Percentiles rank a stretch among this genome's conserved stretches.
Evolutionary conservation across 805 yeast genomes (phyloP).

Genomic region (Kodamaea sagamina): DNA sequence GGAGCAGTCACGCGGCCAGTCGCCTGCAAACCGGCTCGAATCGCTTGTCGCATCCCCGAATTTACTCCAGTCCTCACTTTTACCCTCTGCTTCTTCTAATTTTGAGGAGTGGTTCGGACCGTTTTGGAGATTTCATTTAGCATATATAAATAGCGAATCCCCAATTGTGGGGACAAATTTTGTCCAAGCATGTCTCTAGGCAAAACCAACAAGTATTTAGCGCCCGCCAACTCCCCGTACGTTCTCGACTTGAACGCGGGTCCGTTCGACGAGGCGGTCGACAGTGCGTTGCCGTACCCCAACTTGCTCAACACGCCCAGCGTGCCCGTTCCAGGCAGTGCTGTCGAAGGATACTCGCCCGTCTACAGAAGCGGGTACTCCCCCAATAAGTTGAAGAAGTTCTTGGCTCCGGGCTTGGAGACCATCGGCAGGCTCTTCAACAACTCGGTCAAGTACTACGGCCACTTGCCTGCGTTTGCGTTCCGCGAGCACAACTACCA

Average conservation of each 20-base stretch:
- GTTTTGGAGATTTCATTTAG: too few relatives aligned
- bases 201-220: constrained; percentile 11
- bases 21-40: too few relatives aligned
- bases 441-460: constrained; percentile 18
- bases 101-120: too few relatives aligned
- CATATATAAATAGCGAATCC: not conserved
- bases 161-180: constrained; percentile 2
- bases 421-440: constrained; percentile 22
- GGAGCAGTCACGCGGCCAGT: too few relatives aligned
- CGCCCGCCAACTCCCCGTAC: constrained; percentile 20
- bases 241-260: constrained; percentile 18
- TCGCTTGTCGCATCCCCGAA: too few relatives aligned
- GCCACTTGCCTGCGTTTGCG: constrained; percentile 19
- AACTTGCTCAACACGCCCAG: constrained; percentile 10
- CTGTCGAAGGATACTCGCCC: constrained; percentile 27
- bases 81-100: too few relatives aligned
- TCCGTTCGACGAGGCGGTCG: constrained; percentile 16
- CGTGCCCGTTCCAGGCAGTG: constrained; percentile 21
- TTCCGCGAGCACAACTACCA: constrained; percentile 22
- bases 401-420: constrained; percentile 21
- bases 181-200: not conserved
- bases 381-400: constrained; percentile 25
- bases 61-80: too few relatives aligned
- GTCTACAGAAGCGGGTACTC: constrained; percentile 33
- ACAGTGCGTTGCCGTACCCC: constrained; percentile 20